Evolutionary conservation across 345 rosid genomes (phyloP).

Genomic region (Acer saccharum): DNA sequence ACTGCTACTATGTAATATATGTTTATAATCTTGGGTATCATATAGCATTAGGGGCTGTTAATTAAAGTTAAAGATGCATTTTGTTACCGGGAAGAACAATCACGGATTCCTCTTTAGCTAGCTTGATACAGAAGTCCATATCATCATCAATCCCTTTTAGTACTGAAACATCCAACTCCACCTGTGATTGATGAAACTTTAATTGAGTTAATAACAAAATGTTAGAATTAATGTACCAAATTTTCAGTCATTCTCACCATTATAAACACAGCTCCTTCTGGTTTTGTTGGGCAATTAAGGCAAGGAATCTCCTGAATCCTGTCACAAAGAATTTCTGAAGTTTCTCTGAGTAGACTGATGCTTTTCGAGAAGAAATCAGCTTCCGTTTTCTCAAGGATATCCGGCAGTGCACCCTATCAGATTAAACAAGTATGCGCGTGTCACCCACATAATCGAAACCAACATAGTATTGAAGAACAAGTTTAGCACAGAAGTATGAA

Average conservation of each 20-base stretch:
- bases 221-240: neutral
- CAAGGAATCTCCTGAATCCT: slow-evolving; percentile 49
- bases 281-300: slow-evolving; percentile 44
- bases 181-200: slow-evolving; percentile 29
- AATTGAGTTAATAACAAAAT: neutral
- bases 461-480: neutral
- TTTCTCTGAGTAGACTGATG: slow-evolving; percentile 30
- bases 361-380: slow-evolving; percentile 43
- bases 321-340: slow-evolving; percentile 38
- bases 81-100: slow-evolving; percentile 51
- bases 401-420: slow-evolving; percentile 46
- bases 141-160: slow-evolving; percentile 57
- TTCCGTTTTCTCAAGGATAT: slow-evolving; percentile 40
- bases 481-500: neutral
- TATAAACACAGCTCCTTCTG: slow-evolving; percentile 50
- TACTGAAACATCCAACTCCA: slow-evolving; percentile 33
- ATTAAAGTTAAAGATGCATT: neutral
- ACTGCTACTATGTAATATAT: neutral
- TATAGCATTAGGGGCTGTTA: neutral
- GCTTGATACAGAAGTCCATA: slow-evolving; percentile 64
- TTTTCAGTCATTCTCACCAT: slow-evolving; percentile 35
- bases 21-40: no score
- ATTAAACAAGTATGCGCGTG: neutral
- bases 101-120: slow-evolving; percentile 59
- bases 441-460: neutral